Conservation (phyloP, 140 eudicot genomes). For the Oenanthe javanica region DNA sequence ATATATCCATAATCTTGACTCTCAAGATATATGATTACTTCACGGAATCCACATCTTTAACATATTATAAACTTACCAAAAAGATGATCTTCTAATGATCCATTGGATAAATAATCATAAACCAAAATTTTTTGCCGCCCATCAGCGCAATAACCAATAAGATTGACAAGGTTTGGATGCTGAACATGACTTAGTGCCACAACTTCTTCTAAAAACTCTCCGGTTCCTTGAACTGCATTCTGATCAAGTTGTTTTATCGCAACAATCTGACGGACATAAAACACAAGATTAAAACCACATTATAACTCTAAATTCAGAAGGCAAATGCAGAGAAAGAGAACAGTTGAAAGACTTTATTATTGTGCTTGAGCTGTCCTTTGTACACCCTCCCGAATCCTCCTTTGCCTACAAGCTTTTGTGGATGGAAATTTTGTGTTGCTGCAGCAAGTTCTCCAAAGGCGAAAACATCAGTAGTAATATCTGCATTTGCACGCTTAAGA, state of each 20-base stretch:
- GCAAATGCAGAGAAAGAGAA: background rate
- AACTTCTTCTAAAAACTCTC: slow-evolving; percentile 65
- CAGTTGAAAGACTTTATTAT: slow-evolving; percentile 36
- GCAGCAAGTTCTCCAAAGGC: slow-evolving; percentile 61
- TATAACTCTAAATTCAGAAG: background rate
- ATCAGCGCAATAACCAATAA: slow-evolving; percentile 65
- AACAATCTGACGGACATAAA: slow-evolving; percentile 33
- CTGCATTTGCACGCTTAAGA: background rate
- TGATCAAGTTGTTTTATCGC: slow-evolving; percentile 78
- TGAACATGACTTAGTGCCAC: slow-evolving; percentile 53
- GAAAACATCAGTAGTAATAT: slow-evolving; percentile 39
- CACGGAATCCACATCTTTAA: background rate
- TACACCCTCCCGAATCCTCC: slow-evolving; percentile 73
- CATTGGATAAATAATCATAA: slow-evolving; percentile 22
- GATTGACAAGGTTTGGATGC: slow-evolving; percentile 68
- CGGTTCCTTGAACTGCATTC: slow-evolving; percentile 64
- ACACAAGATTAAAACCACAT: background rate
- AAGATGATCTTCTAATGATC: slow-evolving; percentile 3
- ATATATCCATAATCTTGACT: background rate
- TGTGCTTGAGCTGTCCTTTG: slow-evolving; percentile 47
- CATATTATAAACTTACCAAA: background rate
- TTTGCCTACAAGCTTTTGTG: slow-evolving; percentile 31
- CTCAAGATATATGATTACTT: background rate
- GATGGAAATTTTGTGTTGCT: slow-evolving; percentile 74
- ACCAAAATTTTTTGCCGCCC: slow-evolving; percentile 65